These are phyloP conservation scores for Pleurotus pulmonarius DNA, from an alignment of 768 basidiomycete genomes.

Conservation along the genomic window DNA sequence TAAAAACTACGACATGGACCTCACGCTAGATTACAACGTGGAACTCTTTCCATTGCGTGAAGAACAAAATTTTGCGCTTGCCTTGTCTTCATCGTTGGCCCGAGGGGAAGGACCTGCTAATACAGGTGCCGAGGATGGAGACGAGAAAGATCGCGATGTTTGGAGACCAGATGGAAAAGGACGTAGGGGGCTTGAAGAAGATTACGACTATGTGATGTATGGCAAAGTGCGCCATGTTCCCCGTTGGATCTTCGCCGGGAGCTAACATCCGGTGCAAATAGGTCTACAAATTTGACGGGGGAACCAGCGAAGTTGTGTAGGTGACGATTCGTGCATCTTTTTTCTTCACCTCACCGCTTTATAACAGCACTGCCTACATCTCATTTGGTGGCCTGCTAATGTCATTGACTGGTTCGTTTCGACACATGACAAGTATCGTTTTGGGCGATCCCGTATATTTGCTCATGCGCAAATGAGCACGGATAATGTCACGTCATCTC, in stretches of 20 bases:
- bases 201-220: slow-evolving; percentile 99
- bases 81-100: slow-evolving; percentile 77
- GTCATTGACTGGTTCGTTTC: slow-evolving; percentile 88
- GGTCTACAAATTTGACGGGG: slow-evolving; percentile 97
- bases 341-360: slow-evolving; percentile 6
- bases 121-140: slow-evolving; percentile 46
- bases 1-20: slow-evolving; percentile 87
- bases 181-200: slow-evolving; percentile 79
- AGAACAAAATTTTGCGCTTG: slow-evolving; percentile 77
- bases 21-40: slow-evolving; percentile 91
- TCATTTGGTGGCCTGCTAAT: slow-evolving; percentile 96
- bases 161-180: slow-evolving; percentile 88
- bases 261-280: slow-evolving; percentile 21
- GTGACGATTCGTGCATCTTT: slow-evolving; percentile 23
- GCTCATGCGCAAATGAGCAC: slow-evolving; percentile 69
- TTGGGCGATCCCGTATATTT: slow-evolving; percentile 92
- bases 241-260: neutral
- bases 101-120: slow-evolving; percentile 41
- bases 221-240: slow-evolving; percentile 67
- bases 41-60: slow-evolving; percentile 78
- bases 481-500: neutral
- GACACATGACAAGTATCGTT: slow-evolving; percentile 89
- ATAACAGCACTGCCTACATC: slow-evolving; percentile 82
- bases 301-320: slow-evolving; percentile 80
- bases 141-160: slow-evolving; percentile 73